phyloP scores from a whole-genome alignment of 78 protist species.

The Emiliania huxleyi region DNA sequence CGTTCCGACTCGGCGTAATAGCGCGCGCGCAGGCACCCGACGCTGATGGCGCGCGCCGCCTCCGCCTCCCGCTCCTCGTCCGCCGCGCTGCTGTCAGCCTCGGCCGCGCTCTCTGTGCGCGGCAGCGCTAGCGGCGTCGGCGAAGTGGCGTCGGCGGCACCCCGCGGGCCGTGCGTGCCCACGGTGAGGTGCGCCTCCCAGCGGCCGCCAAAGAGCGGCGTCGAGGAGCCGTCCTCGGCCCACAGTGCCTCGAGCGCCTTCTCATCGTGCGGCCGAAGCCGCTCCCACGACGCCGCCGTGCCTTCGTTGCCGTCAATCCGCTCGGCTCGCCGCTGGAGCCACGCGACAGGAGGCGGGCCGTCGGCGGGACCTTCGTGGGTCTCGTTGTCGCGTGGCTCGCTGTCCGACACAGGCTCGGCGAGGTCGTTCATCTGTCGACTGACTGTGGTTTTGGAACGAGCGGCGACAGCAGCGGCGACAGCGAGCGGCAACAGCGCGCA shows the following conservation, averaged over 20 bases:
- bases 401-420: no score
- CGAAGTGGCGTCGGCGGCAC: no score
- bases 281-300: background rate
- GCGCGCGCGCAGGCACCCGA: background rate
- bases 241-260: background rate
- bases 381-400: no score
- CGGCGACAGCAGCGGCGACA: no score
- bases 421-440: no score
- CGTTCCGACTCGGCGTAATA: background rate
- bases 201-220: background rate
- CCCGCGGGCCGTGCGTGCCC: background rate
- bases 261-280: background rate
- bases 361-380: no score
- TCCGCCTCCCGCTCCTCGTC: no score
- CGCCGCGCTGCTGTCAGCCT: no score
- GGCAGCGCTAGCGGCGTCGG: no score
- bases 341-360: background rate
- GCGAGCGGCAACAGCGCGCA: no score
- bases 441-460: no score
- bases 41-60: background rate
- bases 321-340: background rate
- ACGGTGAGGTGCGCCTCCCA: background rate
- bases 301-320: background rate
- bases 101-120: no score
- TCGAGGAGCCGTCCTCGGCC: background rate